Percentiles rank a stretch among this genome's conserved stretches.
phyloP scores from a whole-genome alignment of 202 grass and related monocot species.

The Hordeum pubiflorum region DNA sequence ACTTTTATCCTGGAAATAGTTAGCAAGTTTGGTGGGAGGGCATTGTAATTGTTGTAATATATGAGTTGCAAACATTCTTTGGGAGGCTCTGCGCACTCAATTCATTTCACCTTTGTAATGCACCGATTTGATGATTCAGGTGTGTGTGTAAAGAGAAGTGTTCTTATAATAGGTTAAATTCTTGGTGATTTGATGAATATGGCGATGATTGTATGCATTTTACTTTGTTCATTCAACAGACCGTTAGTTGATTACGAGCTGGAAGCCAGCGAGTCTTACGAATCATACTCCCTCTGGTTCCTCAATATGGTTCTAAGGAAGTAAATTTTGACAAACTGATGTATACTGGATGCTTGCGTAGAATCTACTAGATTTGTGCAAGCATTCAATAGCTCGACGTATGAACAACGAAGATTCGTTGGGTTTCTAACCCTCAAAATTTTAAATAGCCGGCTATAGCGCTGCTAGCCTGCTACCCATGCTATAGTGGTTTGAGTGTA shows the following conservation, averaged over 20 bases:
- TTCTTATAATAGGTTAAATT: background rate
- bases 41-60: slow-evolving; percentile 51
- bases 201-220: background rate
- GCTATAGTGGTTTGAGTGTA: no score
- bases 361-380: background rate
- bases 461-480: no score
- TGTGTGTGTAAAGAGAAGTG: background rate
- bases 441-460: no score
- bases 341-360: background rate
- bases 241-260: no score
- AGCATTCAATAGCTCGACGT: background rate
- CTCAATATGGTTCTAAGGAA: background rate
- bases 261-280: background rate
- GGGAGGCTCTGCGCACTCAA: slow-evolving; percentile 15
- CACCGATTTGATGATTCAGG: slow-evolving; percentile 22
- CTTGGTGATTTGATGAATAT: background rate
- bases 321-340: background rate
- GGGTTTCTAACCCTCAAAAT: no score
- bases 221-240: background rate
- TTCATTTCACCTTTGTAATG: slow-evolving; percentile 24
- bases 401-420: no score
- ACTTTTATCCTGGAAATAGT: slow-evolving; percentile 34
- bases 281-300: background rate
- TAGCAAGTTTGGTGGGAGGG: slow-evolving; percentile 47
- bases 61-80: slow-evolving; percentile 71